Evolutionary conservation across 345 rosid genomes (phyloP), one percentile per base, ranked within the genome.

Genomic region (Brassica juncea): DNA sequence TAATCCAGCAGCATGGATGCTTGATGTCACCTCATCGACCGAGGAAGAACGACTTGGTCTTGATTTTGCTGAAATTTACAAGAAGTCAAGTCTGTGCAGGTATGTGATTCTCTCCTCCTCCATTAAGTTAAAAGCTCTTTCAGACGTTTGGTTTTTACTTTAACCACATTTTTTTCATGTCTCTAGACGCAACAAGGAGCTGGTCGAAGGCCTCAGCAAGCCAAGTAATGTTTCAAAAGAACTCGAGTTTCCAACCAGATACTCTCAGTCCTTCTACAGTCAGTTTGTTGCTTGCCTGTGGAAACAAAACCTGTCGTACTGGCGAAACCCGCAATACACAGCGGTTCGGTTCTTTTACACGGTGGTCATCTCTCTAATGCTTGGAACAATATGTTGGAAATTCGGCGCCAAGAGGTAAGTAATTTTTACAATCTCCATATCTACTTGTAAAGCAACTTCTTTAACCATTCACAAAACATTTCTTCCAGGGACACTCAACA

Each of bases 1-100:
- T 71, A 95, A 95, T 66, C 98, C 99, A 66, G 98, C 99, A 74
- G 93, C 98, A 39, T 95, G 99, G 99, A 95, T 95, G 95, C 99
- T 95, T 71, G 98, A 95, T 14, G 91, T 91, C 69, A 95, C 97
- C 65, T 89, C 92, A 60, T 68, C 88, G 1, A 84, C 87, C 2
- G 98, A 95, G 85, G 99, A 95, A 80, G 82, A 15, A 52, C 89
- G 90, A 10, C 88, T 95, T 35, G 91, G 90, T 2, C 81, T 95
- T 71, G 93, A 95, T 75, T 93, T 93, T 82, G 99, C 97, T 16
- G 99, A 95, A 75, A 80, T 93, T 80, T 93, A 95, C 77, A 82
- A 87, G 81, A 81, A 80, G 73, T 95, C 99, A 28, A 76, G 32
- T 83, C 85, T 95, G 12, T 91, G 87, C 78, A 90, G 77, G 99